Evolutionary conservation across 176 grass and related monocot species (phyloP).

Genomic region (Coix lacrymajobi): DNA sequence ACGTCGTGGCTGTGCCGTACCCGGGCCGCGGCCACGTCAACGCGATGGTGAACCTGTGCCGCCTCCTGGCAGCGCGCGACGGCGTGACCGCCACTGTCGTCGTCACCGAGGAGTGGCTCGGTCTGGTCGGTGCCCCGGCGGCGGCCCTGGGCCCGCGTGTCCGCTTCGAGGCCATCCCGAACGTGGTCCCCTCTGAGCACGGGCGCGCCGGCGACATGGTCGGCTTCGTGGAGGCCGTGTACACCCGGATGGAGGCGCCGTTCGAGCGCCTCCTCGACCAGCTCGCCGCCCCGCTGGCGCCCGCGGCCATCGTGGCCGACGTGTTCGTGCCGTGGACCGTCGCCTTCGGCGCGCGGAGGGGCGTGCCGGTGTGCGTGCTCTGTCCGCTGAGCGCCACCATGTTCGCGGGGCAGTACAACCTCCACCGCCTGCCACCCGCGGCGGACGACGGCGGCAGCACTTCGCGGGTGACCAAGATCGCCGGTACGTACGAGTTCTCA

Average conservation of each 20-base stretch:
- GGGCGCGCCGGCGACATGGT: conserved; percentile 38
- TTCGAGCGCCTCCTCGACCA: conserved; percentile 6
- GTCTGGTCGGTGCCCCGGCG: conserved; percentile 23
- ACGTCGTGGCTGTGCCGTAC: conserved; percentile 49
- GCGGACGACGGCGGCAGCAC: neutral
- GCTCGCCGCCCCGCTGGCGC: neutral
- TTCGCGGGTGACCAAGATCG: neutral
- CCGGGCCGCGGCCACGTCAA: conserved; percentile 70
- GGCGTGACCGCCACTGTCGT: conserved; percentile 13
- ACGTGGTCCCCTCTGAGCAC: conserved; percentile 50
- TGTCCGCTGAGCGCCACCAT: conserved; percentile 32
- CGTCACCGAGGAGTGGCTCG: conserved; percentile 58
- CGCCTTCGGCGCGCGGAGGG: neutral
- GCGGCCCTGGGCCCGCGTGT: neutral
- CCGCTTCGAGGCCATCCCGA: conserved; percentile 31
- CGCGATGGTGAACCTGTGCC: conserved; percentile 61
- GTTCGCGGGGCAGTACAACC: conserved; percentile 30
- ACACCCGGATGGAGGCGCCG: conserved; percentile 37
- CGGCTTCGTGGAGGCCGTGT: conserved; percentile 42
- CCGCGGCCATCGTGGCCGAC: conserved; percentile 30
- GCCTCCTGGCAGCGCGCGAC: conserved; percentile 29
- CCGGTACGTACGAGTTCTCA: neutral
- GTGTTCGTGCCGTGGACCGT: conserved; percentile 25
- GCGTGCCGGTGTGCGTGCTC: neutral
- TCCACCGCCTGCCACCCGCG: conserved; percentile 6